Percentiles rank a stretch among this genome's conserved stretches.
Evolutionary conservation across 306 rosid genomes (phyloP).

Genomic region (Sphenostylis stenocarpa): DNA sequence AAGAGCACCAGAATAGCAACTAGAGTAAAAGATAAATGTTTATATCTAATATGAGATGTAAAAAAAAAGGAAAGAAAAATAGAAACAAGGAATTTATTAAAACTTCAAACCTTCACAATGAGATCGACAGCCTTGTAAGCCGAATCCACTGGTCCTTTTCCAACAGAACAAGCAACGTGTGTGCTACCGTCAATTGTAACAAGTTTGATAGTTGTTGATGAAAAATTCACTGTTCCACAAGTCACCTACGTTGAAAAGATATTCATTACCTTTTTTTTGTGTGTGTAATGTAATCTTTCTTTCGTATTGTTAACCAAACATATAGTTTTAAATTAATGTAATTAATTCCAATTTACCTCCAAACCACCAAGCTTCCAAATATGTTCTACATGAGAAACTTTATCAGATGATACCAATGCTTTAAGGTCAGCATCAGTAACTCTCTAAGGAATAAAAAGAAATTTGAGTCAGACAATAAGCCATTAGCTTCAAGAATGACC

Average conservation of each 20-base stretch:
- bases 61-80: neutral
- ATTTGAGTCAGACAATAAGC: neutral
- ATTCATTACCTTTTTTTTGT: neutral
- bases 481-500: neutral
- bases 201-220: constrained; percentile 74
- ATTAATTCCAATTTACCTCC: constrained; percentile 52
- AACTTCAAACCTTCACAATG: constrained; percentile 55
- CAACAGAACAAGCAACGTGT: constrained; percentile 69
- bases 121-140: constrained; percentile 76
- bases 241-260: constrained; percentile 57
- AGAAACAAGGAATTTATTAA: neutral
- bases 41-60: neutral
- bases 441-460: constrained; percentile 44
- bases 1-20: no score
- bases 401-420: constrained; percentile 71
- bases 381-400: constrained; percentile 57
- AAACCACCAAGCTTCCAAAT: constrained; percentile 64
- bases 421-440: constrained; percentile 73
- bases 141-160: constrained; percentile 87
- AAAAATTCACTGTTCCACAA: constrained; percentile 70
- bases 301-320: neutral
- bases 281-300: no score
- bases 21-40: neutral
- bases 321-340: neutral
- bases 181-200: constrained; percentile 45